These are phyloP conservation scores for Smittium culicis DNA, from an alignment of 371 early-diverging fungal genomes.

Conservation along the genomic window DNA sequence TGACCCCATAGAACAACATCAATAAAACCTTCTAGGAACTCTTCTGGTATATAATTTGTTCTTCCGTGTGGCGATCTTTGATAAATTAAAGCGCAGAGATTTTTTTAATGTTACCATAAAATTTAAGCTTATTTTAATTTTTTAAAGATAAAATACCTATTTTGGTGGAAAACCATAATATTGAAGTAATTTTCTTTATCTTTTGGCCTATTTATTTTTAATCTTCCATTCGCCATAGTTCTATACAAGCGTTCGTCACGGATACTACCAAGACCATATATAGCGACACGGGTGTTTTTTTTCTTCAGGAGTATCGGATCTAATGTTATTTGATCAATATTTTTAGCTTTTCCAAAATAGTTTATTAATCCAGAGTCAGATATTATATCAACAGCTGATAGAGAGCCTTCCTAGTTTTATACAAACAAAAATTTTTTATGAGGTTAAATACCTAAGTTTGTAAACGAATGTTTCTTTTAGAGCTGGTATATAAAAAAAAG, in stretches of 20 bases:
- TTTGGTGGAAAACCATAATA: conserved; percentile 81
- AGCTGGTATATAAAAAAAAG: no score
- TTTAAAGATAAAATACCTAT: conserved; percentile 21
- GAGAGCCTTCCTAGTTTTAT: conserved; percentile 42
- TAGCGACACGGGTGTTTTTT: conserved; percentile 57
- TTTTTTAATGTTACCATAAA: no score
- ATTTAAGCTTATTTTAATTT: background rate
- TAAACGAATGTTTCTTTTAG: conserved; percentile 22
- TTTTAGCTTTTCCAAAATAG: conserved; percentile 80
- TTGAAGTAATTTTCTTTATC: conserved; percentile 50
- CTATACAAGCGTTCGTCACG: conserved; percentile 87
- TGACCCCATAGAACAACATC: conserved; percentile 97
- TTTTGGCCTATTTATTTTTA: conserved; percentile 60
- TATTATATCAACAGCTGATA: conserved; percentile 80
- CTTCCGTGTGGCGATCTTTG: conserved; percentile 59
- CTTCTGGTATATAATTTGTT: conserved; percentile 81
- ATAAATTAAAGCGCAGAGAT: background rate
- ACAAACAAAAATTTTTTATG: conserved; percentile 23
- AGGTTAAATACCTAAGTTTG: background rate
- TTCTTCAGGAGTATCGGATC: conserved; percentile 76
- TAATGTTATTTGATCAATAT: conserved; percentile 60
- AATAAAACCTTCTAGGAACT: conserved; percentile 66
- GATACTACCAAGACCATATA: conserved; percentile 93
- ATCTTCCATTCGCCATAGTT: conserved; percentile 60
- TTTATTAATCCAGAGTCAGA: conserved; percentile 75